Conservation (phyloP, 768 basidiomycete species). For the Rhizopogon vinicolor region DNA sequence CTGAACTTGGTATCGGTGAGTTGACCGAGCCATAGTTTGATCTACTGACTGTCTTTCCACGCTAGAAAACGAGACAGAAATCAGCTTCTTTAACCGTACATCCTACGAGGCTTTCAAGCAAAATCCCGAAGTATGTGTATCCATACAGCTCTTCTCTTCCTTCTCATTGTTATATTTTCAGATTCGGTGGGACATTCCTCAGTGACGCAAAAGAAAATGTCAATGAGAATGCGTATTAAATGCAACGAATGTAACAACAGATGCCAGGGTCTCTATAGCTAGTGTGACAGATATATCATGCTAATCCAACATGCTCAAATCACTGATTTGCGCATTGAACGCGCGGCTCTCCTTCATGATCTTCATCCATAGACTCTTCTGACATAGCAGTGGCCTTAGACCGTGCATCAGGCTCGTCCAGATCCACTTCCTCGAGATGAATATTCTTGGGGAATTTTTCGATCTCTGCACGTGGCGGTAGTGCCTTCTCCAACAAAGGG, state of each 20-base stretch:
- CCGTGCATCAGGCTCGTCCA: constrained; percentile 71
- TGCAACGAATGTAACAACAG: constrained; percentile 24
- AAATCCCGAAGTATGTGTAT: constrained; percentile 66
- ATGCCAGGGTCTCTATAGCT: constrained; percentile 23
- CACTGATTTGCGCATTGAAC: constrained; percentile 96
- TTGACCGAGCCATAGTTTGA: constrained; percentile 6
- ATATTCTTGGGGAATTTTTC: constrained; percentile 65
- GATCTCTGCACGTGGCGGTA: constrained; percentile 71
- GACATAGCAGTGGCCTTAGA: constrained; percentile 42
- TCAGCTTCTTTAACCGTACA: constrained; percentile 82
- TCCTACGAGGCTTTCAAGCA: constrained; percentile 78
- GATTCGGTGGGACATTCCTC: constrained; percentile 24
- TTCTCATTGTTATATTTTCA: constrained; percentile 1
- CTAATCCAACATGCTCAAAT: constrained; percentile 11
- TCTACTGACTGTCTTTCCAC: neutral
- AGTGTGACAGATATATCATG: constrained; percentile 7
- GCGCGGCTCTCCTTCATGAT: constrained; percentile 77
- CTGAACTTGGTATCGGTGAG: constrained; percentile 73
- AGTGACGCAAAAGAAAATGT: constrained; percentile 6
- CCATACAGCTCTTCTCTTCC: no score
- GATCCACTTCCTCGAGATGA: constrained; percentile 76
- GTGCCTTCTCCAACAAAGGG: constrained; percentile 74
- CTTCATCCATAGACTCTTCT: constrained; percentile 92
- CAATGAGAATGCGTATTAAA: constrained; percentile 20
- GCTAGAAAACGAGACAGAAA: constrained; percentile 92